phyloP scores from a whole-genome alignment of 106 monocot species.

The Acanthochlamys bracteata region DNA sequence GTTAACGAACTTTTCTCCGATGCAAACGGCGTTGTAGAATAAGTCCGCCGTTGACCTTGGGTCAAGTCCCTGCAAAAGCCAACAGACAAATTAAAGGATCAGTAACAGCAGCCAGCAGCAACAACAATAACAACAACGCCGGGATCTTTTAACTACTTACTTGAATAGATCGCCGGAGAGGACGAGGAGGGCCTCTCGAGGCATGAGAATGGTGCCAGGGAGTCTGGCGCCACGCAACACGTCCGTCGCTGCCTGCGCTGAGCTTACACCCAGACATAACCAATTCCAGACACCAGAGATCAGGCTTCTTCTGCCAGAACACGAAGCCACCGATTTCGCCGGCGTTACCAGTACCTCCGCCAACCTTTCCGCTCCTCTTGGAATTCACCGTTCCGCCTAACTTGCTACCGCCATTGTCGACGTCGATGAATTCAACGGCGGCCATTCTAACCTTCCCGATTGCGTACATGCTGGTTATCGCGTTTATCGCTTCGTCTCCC shows the following conservation, averaged over 20 bases:
- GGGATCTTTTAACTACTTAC: constrained; percentile 2
- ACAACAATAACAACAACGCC: too few species aligned
- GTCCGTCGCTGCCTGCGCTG: constrained; percentile 73
- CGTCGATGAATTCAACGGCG: constrained; percentile 17
- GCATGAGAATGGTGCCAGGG: constrained; percentile 59
- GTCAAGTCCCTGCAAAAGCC: constrained; percentile 56
- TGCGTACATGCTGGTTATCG: constrained; percentile 68
- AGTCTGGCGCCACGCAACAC: constrained; percentile 66
- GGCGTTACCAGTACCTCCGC: constrained; percentile 17
- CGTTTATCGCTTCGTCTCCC: constrained; percentile 47
- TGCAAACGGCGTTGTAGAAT: constrained; percentile 50
- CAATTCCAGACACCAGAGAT: constrained; percentile 69
- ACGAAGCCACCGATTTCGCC: constrained; percentile 81
- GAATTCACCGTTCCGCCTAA: background rate
- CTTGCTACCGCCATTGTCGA: background rate
- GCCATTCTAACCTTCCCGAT: constrained; percentile 80
- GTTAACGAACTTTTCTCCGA: constrained; percentile 61
- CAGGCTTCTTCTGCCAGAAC: constrained; percentile 72
- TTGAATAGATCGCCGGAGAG: constrained; percentile 67
- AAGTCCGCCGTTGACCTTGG: constrained; percentile 66
- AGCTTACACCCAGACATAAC: constrained; percentile 59
- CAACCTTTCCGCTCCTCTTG: background rate
- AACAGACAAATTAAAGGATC: background rate
- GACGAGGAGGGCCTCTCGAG: constrained; percentile 62
- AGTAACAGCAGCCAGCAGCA: too few species aligned